These are phyloP conservation scores for Porodaedalea pini DNA, from an alignment of 1,284 basidiomycete species.

Conservation along the genomic window DNA sequence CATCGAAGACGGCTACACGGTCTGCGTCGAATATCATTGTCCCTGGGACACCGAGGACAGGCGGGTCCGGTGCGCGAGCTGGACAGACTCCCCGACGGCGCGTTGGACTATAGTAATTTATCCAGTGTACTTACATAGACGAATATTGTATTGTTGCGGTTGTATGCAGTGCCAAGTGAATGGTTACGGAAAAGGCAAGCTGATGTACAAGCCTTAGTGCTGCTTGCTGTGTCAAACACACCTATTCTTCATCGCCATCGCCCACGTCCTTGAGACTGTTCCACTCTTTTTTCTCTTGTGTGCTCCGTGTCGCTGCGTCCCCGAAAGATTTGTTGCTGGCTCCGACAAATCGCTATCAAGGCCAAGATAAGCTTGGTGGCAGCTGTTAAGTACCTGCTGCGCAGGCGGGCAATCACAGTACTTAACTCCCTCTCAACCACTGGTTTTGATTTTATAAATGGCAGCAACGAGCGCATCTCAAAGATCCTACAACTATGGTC, in stretches of 20 bases:
- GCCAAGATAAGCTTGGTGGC: not conserved
- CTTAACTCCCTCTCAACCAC: not conserved
- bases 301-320: not conserved
- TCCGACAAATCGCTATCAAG: not conserved
- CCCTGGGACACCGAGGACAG: slow-evolving; percentile 75
- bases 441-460: not conserved
- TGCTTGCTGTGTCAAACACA: not conserved
- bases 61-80: slow-evolving; percentile 63
- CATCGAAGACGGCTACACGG: slow-evolving; percentile 53
- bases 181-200: not conserved
- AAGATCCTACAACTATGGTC: slow-evolving; percentile 6
- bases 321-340: not conserved
- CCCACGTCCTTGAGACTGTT: not conserved
- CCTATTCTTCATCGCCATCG: not conserved
- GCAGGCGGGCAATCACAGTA: not conserved
- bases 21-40: slow-evolving; percentile 70
- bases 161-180: not conserved
- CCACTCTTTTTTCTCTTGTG: not conserved
- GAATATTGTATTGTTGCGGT: not conserved
- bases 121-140: not conserved
- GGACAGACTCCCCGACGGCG: slow-evolving; percentile 41
- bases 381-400: not conserved
- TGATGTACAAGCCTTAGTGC: not conserved
- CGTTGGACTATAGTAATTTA: slow-evolving; percentile 30
- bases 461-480: slow-evolving; percentile 1